These are phyloP conservation scores for Melastoma candidum DNA, from an alignment of 441 rosid genomes.

Conservation along the genomic window DNA sequence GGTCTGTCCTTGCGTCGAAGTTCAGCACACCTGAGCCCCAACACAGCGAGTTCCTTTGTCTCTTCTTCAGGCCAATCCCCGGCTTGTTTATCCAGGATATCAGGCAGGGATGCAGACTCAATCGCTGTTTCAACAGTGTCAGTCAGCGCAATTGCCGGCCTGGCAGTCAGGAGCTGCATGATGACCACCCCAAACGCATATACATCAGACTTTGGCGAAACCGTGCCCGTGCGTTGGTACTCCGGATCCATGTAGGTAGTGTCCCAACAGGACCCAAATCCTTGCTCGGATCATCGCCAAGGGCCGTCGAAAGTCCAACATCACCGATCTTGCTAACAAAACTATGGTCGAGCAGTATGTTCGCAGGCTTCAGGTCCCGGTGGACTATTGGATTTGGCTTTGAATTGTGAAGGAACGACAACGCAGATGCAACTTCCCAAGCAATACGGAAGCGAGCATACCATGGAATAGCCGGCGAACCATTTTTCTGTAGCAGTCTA, in stretches of 20 bases:
- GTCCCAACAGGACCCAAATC: slow-evolving; percentile 80
- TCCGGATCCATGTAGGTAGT: slow-evolving; percentile 77
- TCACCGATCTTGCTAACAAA: slow-evolving; percentile 84
- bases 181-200: slow-evolving; percentile 85
- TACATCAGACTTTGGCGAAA: slow-evolving; percentile 73
- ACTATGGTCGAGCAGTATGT: slow-evolving; percentile 80
- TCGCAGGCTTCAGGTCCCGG: slow-evolving; percentile 89
- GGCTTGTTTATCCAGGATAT: slow-evolving; percentile 57
- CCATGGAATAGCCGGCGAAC: slow-evolving; percentile 73
- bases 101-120: slow-evolving; percentile 28
- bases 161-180: slow-evolving; percentile 74
- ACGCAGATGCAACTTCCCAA: slow-evolving; percentile 90
- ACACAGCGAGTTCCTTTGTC: slow-evolving; percentile 54
- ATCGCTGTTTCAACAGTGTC: slow-evolving; percentile 63
- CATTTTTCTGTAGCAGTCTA: slow-evolving; percentile 35
- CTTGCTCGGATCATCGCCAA: slow-evolving; percentile 33
- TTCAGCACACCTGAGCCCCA: slow-evolving; percentile 77
- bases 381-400: slow-evolving; percentile 79
- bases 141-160: slow-evolving; percentile 66
- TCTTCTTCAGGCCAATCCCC: slow-evolving; percentile 76
- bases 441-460: slow-evolving; percentile 66
- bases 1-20: slow-evolving; percentile 77
- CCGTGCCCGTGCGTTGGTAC: slow-evolving; percentile 66
- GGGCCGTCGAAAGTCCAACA: slow-evolving; percentile 74
- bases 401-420: slow-evolving; percentile 63